Conservation (phyloP, 768 basidiomycete genomes). For the Collybia mongolica region DNA sequence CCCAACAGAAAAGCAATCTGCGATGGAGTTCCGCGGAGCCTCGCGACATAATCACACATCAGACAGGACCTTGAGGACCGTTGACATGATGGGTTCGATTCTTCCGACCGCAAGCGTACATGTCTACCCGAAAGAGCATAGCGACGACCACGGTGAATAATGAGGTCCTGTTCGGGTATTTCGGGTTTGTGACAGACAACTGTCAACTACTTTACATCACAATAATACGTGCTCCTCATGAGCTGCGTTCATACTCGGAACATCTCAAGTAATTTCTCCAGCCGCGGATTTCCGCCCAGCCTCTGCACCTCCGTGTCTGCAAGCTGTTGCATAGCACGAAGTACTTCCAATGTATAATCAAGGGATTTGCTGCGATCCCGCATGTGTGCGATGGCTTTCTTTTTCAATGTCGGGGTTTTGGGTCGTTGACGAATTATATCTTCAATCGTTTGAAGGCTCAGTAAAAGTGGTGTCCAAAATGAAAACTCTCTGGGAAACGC, state of each 20-base stretch:
- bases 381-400: slow-evolving; percentile 64
- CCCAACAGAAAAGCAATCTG: too few species aligned
- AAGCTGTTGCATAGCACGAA: slow-evolving; percentile 53
- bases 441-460: slow-evolving; percentile 18
- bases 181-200: too few species aligned
- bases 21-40: too few species aligned
- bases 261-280: slow-evolving; percentile 45
- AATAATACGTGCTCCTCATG: too few species aligned
- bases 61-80: too few species aligned
- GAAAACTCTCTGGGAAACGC: slow-evolving; percentile 19
- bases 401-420: slow-evolving; percentile 59
- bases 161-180: too few species aligned
- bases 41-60: too few species aligned
- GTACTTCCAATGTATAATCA: slow-evolving; percentile 63
- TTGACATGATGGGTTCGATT: too few species aligned
- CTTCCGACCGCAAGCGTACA: too few species aligned
- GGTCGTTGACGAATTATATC: slow-evolving; percentile 77
- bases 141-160: too few species aligned
- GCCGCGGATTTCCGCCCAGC: slow-evolving; percentile 61
- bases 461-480: background rate
- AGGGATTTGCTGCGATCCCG: slow-evolving; percentile 65
- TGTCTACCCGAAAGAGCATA: too few species aligned
- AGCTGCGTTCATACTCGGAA: slow-evolving; percentile 25
- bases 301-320: slow-evolving; percentile 52
- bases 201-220: too few species aligned